Base-by-base conservation (phyloP, 306 rosid genomes). In the Vigna mungo region DNA sequence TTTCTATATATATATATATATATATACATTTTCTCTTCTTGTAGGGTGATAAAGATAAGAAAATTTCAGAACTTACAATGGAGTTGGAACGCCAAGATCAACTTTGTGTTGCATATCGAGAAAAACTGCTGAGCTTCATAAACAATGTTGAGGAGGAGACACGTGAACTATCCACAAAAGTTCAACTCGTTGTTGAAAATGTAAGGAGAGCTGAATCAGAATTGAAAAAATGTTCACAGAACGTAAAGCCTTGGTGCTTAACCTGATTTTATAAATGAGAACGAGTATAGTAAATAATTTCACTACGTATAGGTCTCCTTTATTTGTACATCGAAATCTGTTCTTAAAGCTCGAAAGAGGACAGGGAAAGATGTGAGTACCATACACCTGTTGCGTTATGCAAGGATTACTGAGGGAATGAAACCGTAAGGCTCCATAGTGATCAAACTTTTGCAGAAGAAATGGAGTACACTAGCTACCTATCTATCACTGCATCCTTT, bases 1-100 rank as follows among this genome's bases (percentile, higher is more conserved):
- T 62, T 70, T 71, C 30, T 20, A 20, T 20, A 30, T 30, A 30
- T 30, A 30, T 30, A 32, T 32, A 32, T 4, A 5, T 4, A 34
- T 63, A 16, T 43, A 9, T 43, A 53, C 74, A 52, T 71, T 65
- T 69, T 47, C 20, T 73, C 17, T 79, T 10, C 60, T 71, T 84
- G 85, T 71, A 92, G 97, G 96, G 89, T 14, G 95, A 90, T 58
- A 94, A 92, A 84, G 96, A 92, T 78, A 86, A 82, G 84, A 94
- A 90, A 80, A 94, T 94, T 73, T 92, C 90, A 47, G 97, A 94
- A 66, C 96, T 94, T 52, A 86, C 86, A 3, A 63, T 56, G 92
- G 98, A 94, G 88, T 80, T 94, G 84, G 89, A 94, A 82, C 92
- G 34, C 49, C 98, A 90, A 78, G 92, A 92, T 82, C 88, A 84